Evolutionary conservation across 306 rosid genomes (phyloP).

Genomic region (Crataegus laevigata): DNA sequence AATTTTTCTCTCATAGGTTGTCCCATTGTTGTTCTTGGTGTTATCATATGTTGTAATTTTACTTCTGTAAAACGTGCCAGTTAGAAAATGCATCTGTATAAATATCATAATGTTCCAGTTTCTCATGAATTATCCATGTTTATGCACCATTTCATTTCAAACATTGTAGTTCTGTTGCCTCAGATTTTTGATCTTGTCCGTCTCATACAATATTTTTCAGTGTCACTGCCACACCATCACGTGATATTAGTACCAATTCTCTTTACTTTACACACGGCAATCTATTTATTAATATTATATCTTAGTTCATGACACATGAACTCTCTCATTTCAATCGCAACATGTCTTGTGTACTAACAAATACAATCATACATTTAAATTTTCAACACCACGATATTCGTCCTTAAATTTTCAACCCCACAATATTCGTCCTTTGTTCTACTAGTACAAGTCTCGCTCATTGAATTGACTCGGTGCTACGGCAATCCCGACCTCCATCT

Average conservation of each 20-base stretch:
- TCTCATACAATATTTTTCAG: no score
- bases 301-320: no score
- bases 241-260: no score
- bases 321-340: background rate
- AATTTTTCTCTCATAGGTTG: conserved; percentile 33
- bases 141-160: conserved; percentile 26
- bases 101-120: conserved; percentile 15
- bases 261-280: no score
- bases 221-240: no score
- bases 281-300: no score
- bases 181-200: no score
- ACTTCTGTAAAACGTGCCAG: conserved; percentile 33
- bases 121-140: background rate
- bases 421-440: no score
- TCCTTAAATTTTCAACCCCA: background rate
- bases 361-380: no score
- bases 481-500: background rate
- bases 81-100: conserved; percentile 33
- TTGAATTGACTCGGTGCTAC: no score
- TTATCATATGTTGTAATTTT: conserved; percentile 2
- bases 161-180: conserved; percentile 18
- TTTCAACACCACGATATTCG: background rate
- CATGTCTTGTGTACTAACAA: background rate
- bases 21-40: conserved; percentile 27
- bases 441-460: no score